Evolutionary conservation across 2,329 filamentous ascomycete genomes (phyloP), one percentile per base, ranked within the genome.

Genomic region (Exophiala sp.): DNA sequence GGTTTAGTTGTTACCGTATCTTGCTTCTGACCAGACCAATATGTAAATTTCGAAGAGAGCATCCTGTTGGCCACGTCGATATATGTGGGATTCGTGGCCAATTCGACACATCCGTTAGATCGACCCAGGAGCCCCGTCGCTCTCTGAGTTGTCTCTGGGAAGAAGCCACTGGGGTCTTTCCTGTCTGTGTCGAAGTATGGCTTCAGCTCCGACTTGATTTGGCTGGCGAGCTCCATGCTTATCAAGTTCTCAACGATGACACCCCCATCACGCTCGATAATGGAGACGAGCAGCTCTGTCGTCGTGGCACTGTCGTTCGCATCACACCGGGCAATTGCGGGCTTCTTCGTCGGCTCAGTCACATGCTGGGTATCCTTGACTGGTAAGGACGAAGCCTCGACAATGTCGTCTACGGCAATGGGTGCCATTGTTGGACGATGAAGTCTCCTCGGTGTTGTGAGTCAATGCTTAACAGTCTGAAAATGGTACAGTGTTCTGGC

Each of bases 101-200:
- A 65, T 45, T 75, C 68, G n/a, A 70, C 66, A 24, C 71, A 73
- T 1, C 64, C 67, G 33, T 71, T 67, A 0, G 72, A 75, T 8
- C 68, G 64, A 2, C 62, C 69, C 11, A 75, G 55, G 14, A 75
- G 54, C 1, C 73, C 71, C 1, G 69, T 69, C 0, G 72, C 72
- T 16, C 65, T 56, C 38, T 65, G 57, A 2, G 65, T 67, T 14
- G 64, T 61, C 16, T 58, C 55, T 2, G 63, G 63, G 40, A 65
- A 65, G 58, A 65, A 64, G 6, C 73, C 58, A 10, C 54, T 55
- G 5, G 41, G 32, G 29, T 60, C 58, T 29, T 55, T 49, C 29
- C 61, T 57, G 49, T 65, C 63, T 34, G 52, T 58, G 34, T 62
- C 53, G 45, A 65, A 58, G 34, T 54, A 62, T 9, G 63, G 63